Evolutionary conservation across 768 basidiomycete genomes (phyloP).

Genomic region (Calocybe indica): DNA sequence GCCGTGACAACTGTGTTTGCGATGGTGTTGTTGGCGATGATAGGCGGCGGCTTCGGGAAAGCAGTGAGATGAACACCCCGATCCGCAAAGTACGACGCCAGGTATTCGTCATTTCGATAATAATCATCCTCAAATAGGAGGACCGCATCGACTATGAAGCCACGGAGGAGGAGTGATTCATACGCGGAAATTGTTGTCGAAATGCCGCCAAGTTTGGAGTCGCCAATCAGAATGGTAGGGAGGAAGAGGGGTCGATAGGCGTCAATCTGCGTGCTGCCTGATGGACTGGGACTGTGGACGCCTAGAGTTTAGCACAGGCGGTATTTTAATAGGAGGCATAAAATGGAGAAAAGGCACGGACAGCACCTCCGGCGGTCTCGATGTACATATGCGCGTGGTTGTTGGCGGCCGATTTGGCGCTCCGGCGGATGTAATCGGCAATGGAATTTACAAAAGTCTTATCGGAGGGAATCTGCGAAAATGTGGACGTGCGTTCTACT

Average conservation of each 20-base stretch:
- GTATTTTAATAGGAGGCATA: not conserved
- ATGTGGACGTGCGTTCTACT: not conserved
- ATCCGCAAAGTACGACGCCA: conserved; percentile 73
- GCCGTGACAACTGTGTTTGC: conserved; percentile 53
- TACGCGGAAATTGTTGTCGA: conserved; percentile 88
- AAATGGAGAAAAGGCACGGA: not conserved
- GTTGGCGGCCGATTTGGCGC: conserved; percentile 27
- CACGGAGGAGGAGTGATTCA: conserved; percentile 86
- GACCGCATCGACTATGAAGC: conserved; percentile 82
- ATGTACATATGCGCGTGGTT: conserved; percentile 62
- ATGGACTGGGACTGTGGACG: conserved; percentile 85
- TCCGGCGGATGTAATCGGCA: conserved; percentile 51
- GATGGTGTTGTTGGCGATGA: conserved; percentile 25
- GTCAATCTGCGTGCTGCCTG: conserved; percentile 79
- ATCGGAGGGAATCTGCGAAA: conserved; percentile 51
- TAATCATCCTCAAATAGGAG: conserved; percentile 82
- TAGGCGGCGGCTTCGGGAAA: conserved; percentile 54
- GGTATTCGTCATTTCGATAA: conserved; percentile 84
- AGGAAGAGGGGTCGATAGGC: conserved; percentile 82
- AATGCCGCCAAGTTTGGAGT: conserved; percentile 89
- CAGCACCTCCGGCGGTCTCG: conserved; percentile 92
- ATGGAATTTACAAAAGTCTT: conserved; percentile 61
- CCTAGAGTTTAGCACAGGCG: conserved; percentile 39
- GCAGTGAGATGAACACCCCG: conserved; percentile 52
- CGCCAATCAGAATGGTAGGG: conserved; percentile 83